Base-by-base conservation (phyloP, 495 filamentous ascomycete species). In the Penicillium ucsense region DNA sequence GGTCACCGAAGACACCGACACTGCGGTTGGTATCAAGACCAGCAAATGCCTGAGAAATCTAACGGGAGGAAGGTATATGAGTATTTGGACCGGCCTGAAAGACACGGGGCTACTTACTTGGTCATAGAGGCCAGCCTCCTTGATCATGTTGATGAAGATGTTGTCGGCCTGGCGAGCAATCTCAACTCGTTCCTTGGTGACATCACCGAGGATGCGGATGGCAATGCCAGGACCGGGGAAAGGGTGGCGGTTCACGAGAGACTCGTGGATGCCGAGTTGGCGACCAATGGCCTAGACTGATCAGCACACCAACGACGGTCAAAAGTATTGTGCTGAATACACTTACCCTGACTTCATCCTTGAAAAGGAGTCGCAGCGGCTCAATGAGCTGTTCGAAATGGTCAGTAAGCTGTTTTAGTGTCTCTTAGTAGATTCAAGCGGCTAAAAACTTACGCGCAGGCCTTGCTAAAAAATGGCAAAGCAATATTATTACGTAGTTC, bases 151-250 rank as follows among this genome's bases (percentile, higher is more conserved):
- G 57, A 96, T 94, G 70, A 91, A 98, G 47, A 75, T 74, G 51
- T 86, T 63, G 62, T 97, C 92, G 3, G 92, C 92, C 56, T 86
- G 68, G 11, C 89, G 76, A 10, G 82, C 89, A 35, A 95, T 94
- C 29, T 78, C 77, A 29, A 96, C 82, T 43, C 82, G 78, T 54
- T 89, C 84, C 4, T 73, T 71, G 8, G 85, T 95, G 4, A 96
- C 86, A 48, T 94, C 91, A 35, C 92, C 92, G 1, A 95, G 70
- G 42, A 97, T 83, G 43, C 92, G 81, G 57, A 97, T 89, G 27
- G 83, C 92, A 48, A 98, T 81, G 4, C 90, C 92, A 1, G 92
- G 88, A 57, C 62, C 65, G 3, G 84, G 86, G 73, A 94, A 88
- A 33, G 88, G 86, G 56, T 96, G 90, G 10, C 90, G 73, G 78